Evolutionary conservation across 139 green algal species (phyloP), one percentile per base, ranked within the genome.

Genomic region (Zygnema cylindricum): DNA sequence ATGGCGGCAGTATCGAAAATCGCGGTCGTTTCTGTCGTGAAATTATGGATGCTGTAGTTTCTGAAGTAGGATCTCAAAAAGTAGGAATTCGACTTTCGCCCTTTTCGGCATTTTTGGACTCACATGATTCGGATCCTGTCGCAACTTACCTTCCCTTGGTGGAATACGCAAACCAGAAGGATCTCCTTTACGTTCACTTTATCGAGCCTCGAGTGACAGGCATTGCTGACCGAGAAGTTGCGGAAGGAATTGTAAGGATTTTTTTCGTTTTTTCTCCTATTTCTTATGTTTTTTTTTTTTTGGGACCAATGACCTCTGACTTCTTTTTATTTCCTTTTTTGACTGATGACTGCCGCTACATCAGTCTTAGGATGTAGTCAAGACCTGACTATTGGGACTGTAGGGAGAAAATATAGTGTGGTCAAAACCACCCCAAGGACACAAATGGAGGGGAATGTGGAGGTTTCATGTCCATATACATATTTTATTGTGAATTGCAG

Each of bases 151-250:
- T 88, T 21, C 2, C 21, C 33, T 16, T 88, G 3, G 30, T 88
- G 33, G 83, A 88, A 88, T 81, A 95, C 88, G 89, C 98, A 23
- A 94, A 95, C 77, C 89, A 91, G 81, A 83, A 87, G 42, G 86
- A 89, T 77, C 86, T 96, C 82, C 88, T 94, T 0, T 97, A 97
- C 86, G 43, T 96, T 1, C 95, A 98, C 93, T 91, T 95, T 49
- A 89, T 97, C 0, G 94, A 97, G 90, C 90, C 92, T 0, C 92
- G 94, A 0, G 86, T 96, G n/a, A 16, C 39, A 7, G 93, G 90
- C 0, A 69, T 25, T 1, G 36, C 32, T 0, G 63, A 88, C 11
- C 49, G 49, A 63, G 49, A 63, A 16, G 16, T 63, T 25, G 7
- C 49, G 49, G 49, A 63, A 16, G 49, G 49, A 63, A 16, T 16